Base-by-base conservation (phyloP, 2,329 filamentous ascomycete species). In the Fusarium falciforme region DNA sequence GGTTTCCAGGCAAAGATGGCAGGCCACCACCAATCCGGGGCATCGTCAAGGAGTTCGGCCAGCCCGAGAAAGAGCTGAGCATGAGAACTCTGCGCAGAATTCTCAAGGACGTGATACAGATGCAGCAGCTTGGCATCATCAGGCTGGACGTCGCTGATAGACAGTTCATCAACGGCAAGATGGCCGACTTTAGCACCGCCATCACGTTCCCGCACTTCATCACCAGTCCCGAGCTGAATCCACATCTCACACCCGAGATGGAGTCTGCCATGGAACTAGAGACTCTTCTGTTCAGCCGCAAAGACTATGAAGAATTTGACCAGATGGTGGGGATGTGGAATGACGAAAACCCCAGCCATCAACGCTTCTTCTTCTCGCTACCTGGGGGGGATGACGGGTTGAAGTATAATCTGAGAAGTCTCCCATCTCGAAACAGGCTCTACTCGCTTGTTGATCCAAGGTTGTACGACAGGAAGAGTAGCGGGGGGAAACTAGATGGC, bases 181-280 rank as follows among this genome's bases (percentile, higher is more conserved):
- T 77, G 4, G 31, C 61, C 59, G 76, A 80, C 64, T 77, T 80
- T 49, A 79, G 77, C 68, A 72, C 36, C 6, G 62, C 76, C 55
- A 57, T 78, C 22, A 80, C 79, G 7, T 17, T 67, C 9, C 78
- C 79, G 14, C 78, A 80, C 61, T 75, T 67, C 31, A 10, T 72
- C 10, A 76, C 44, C 8, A 68, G 27, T 12, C 64, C 57, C 4
- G 68, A 72, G 55, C 33, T 64, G 38, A 68, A 61, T 20, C 60
- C 55, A 6, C 29, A 42, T 8, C 35, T 72, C 14, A 29, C 38
- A 8, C 67, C 35, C 7, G 29, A 33, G 11, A 31, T 60, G 63
- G 4, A 33, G 29, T 5, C 29, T 8, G 7, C 2, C 10, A 59
- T 59, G 16, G 55, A 33, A 33, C 31, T 33, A 12, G 31, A 33